Percentiles rank a stretch among this genome's conserved stretches.
These are phyloP conservation scores for Noccaea caerulescens DNA, from an alignment of 345 rosid genomes.

Conservation along the genomic window DNA sequence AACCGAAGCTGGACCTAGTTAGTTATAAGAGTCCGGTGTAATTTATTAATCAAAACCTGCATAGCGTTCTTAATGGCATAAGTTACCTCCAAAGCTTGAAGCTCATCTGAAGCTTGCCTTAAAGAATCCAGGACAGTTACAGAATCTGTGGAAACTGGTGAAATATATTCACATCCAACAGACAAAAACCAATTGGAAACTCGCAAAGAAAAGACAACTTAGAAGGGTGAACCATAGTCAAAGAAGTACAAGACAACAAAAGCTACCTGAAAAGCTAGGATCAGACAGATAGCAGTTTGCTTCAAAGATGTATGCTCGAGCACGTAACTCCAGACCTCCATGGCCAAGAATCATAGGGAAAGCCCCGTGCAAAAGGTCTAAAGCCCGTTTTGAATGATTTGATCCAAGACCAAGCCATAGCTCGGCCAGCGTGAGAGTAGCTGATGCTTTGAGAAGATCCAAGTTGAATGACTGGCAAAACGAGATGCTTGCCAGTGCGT, in stretches of 20 bases:
- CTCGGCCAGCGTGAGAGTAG: conserved; percentile 89
- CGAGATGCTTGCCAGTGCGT: conserved; percentile 91
- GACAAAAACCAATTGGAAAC: conserved; percentile 22
- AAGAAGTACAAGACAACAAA: conserved; percentile 28
- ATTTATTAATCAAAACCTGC: background rate
- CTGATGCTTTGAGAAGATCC: conserved; percentile 98
- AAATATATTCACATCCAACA: conserved; percentile 25
- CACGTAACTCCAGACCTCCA: conserved; percentile 94
- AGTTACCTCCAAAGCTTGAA: conserved; percentile 79
- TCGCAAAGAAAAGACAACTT: conserved; percentile 12
- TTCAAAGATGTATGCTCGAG: conserved; percentile 87
- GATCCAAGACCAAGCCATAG: conserved; percentile 88
- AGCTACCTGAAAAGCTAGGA: conserved; percentile 74
- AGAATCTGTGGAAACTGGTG: conserved; percentile 62
- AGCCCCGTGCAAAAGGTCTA: conserved; percentile 67
- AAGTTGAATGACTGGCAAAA: conserved; percentile 91
- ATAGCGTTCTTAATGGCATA: conserved; percentile 23
- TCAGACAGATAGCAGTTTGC: conserved; percentile 92
- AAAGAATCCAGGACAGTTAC: conserved; percentile 75
- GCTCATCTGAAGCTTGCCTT: conserved; percentile 82
- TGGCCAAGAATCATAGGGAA: conserved; percentile 94
- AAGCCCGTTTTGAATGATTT: conserved; percentile 80
- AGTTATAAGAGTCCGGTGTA: conserved; percentile 1
- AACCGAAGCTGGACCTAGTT: conserved; percentile 3
- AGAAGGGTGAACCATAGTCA: background rate